Evolutionary conservation across 2,329 filamentous ascomycete species (phyloP).

Genomic region (Aspergillus pseudonomiae): DNA sequence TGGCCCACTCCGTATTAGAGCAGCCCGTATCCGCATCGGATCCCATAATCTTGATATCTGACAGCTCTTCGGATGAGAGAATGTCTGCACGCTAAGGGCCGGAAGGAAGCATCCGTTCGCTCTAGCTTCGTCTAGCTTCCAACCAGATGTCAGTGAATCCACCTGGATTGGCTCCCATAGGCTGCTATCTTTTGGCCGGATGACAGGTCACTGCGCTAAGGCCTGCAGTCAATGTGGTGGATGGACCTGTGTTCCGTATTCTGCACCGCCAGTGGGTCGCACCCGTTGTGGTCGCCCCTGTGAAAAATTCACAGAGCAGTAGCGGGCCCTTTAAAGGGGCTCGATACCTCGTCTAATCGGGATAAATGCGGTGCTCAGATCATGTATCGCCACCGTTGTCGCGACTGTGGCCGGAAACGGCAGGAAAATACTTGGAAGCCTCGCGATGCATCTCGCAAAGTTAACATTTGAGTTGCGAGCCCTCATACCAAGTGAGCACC

Average conservation of each 20-base stretch:
- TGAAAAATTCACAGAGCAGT: neutral
- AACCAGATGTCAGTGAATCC: neutral
- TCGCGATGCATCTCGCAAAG: neutral
- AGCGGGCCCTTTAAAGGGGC: neutral
- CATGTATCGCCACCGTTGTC: neutral
- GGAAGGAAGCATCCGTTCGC: neutral
- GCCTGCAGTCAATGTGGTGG: neutral
- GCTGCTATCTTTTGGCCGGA: neutral
- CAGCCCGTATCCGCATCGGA: neutral
- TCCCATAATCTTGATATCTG: neutral
- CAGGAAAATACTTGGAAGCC: neutral
- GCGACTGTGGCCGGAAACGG: neutral
- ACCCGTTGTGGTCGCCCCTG: neutral
- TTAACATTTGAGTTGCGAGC: neutral
- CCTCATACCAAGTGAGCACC: neutral
- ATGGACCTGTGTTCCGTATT: neutral
- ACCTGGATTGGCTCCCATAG: neutral
- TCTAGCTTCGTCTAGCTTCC: neutral
- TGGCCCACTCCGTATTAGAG: neutral
- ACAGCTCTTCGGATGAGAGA: neutral
- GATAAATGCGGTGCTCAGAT: neutral
- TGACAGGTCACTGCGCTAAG: neutral
- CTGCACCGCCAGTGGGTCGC: neutral
- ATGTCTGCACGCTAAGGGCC: neutral
- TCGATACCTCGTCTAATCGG: neutral